These are phyloP conservation scores for Suillus fuscotomentosus DNA, from an alignment of 768 basidiomycete genomes.

Conservation along the genomic window DNA sequence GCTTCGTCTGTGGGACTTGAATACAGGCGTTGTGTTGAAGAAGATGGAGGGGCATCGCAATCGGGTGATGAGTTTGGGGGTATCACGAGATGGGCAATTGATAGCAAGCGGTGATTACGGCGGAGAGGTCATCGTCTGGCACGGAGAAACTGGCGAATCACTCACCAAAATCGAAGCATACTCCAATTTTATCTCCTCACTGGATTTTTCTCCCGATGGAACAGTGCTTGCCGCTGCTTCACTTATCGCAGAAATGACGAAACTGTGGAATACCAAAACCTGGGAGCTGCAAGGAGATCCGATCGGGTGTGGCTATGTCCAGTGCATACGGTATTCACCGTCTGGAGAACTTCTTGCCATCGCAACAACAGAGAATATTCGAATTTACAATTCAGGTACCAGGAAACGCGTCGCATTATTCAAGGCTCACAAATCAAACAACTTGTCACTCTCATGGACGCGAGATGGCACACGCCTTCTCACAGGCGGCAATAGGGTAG, in stretches of 20 bases:
- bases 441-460: background rate
- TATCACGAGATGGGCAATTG: background rate
- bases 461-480: background rate
- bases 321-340: no score
- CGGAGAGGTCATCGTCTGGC: no score
- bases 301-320: no score
- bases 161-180: no score
- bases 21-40: background rate
- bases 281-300: no score
- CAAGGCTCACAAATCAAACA: background rate
- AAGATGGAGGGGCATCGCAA: no score
- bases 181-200: no score
- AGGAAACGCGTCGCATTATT: background rate
- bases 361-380: constrained; percentile 5
- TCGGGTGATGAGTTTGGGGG: fast-evolving
- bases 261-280: no score
- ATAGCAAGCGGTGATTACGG: background rate
- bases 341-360: no score
- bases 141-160: no score
- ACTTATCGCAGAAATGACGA: background rate
- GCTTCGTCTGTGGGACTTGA: background rate
- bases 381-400: background rate
- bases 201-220: no score
- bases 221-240: no score
- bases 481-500: background rate